Evolutionary conservation across 2,329 filamentous ascomycete species (phyloP).

Genomic region (Tolypocladium amazonense): DNA sequence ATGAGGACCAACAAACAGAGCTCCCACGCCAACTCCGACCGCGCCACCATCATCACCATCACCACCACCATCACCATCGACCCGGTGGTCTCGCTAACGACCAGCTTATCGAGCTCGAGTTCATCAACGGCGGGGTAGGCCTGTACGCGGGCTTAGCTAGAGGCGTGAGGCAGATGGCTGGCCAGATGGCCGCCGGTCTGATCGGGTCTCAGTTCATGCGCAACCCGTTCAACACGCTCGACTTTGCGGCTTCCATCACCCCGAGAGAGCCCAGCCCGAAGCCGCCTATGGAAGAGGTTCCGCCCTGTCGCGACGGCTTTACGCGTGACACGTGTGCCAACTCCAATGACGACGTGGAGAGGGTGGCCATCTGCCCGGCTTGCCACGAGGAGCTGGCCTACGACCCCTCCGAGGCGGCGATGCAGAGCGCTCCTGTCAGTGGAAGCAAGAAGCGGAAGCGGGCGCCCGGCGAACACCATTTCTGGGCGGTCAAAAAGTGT

Average conservation of each 20-base stretch:
- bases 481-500: conserved; percentile 85
- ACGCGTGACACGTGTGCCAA: conserved; percentile 52
- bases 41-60: conserved; percentile 7
- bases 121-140: conserved; percentile 9
- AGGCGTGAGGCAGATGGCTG: conserved; percentile 14
- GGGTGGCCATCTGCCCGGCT: conserved; percentile 71
- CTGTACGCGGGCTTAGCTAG: conserved; percentile 9
- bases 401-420: conserved; percentile 38
- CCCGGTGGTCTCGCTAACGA: conserved; percentile 4
- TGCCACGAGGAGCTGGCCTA: conserved; percentile 77
- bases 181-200: conserved; percentile 13
- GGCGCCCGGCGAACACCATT: conserved; percentile 61
- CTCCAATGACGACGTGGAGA: conserved; percentile 43
- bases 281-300: conserved; percentile 49
- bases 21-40: background rate
- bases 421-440: conserved; percentile 7
- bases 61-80: conserved; percentile 6
- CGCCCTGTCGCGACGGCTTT: conserved; percentile 63
- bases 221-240: conserved; percentile 6
- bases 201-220: conserved; percentile 12
- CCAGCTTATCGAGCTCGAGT: conserved; percentile 15
- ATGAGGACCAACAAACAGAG: conserved; percentile 16
- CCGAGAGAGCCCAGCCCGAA: conserved; percentile 25
- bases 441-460: conserved; percentile 30
- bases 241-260: conserved; percentile 17